phyloP scores from a whole-genome alignment of 2,329 filamentous ascomycete species.

The Beauveria bassiana region DNA sequence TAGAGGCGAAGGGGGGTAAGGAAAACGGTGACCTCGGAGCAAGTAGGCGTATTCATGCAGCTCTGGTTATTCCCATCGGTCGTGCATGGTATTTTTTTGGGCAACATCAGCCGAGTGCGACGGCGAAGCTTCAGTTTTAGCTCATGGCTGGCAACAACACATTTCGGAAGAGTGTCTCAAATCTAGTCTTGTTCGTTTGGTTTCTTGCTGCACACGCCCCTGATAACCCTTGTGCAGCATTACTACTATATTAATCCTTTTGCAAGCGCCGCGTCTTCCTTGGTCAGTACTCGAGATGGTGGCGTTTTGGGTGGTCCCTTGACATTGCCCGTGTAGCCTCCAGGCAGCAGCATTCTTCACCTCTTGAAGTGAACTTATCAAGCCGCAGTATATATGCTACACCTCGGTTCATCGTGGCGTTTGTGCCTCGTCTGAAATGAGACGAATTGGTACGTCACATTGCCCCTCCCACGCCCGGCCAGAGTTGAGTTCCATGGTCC shows the following conservation, averaged over 20 bases:
- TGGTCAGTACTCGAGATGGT: background rate
- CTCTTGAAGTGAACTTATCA: background rate
- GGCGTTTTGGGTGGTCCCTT: background rate
- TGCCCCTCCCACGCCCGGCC: background rate
- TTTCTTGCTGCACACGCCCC: slow-evolving; percentile 1
- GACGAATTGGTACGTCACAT: background rate
- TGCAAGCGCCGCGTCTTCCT: background rate
- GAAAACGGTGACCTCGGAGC: background rate
- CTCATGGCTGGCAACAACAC: background rate
- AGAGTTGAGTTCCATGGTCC: background rate
- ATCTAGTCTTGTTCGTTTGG: background rate
- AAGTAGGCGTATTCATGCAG: background rate
- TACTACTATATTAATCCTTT: background rate
- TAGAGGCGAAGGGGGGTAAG: background rate
- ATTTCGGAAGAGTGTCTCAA: background rate
- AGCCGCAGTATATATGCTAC: background rate
- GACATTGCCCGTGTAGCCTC: background rate
- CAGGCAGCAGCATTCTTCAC: slow-evolving; percentile 4
- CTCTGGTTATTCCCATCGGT: background rate
- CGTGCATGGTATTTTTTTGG: background rate
- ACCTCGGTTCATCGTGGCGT: background rate
- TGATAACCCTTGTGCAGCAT: background rate
- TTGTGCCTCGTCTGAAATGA: background rate
- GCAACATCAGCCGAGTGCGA: background rate
- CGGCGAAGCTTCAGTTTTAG: background rate